Conservation (phyloP, 495 filamentous ascomycete genomes). For the Arthonia radiata region DNA sequence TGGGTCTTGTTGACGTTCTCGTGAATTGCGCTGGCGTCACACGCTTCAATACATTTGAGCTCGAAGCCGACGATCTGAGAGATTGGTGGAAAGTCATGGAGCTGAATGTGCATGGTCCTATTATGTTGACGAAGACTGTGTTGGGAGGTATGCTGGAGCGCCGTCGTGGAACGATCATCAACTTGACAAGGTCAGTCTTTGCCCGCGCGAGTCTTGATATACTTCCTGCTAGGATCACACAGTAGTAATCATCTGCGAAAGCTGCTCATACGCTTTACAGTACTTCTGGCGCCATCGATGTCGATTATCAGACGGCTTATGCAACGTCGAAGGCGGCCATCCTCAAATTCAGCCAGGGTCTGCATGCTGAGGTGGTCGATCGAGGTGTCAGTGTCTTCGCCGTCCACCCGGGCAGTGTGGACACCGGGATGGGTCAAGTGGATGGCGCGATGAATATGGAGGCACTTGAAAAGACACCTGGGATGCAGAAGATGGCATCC, state of each 20-base stretch:
- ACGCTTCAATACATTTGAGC: conserved; percentile 1
- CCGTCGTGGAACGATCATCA: conserved; percentile 3
- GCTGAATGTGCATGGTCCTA: conserved; percentile 5
- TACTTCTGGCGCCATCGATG: conserved; percentile 1
- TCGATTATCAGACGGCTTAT: conserved; percentile 4
- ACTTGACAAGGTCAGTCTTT: too few species aligned
- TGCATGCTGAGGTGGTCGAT: conserved; percentile 4
- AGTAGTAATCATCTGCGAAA: too few species aligned
- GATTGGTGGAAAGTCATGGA: conserved; percentile 7
- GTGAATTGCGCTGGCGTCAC: too few species aligned
- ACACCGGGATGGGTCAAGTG: conserved; percentile 1
- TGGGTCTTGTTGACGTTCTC: too few species aligned
- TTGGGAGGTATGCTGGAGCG: conserved; percentile 4
- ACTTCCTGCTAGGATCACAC: too few species aligned
- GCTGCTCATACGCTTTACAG: too few species aligned
- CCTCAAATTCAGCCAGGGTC: conserved; percentile 4
- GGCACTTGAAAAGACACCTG: conserved; percentile 2
- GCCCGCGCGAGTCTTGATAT: too few species aligned
- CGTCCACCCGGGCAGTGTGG: conserved; percentile 3
- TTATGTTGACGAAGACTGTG: conserved; percentile 4
- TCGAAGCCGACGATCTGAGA: conserved; percentile 3
- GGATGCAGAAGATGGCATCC: conserved; percentile 1
- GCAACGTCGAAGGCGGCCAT: conserved; percentile 6
- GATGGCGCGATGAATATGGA: conserved; percentile 3
- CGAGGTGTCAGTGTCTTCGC: conserved; percentile 3